phyloP scores from a whole-genome alignment of 2,329 filamentous ascomycete genomes.

The Claviceps citrina region DNA sequence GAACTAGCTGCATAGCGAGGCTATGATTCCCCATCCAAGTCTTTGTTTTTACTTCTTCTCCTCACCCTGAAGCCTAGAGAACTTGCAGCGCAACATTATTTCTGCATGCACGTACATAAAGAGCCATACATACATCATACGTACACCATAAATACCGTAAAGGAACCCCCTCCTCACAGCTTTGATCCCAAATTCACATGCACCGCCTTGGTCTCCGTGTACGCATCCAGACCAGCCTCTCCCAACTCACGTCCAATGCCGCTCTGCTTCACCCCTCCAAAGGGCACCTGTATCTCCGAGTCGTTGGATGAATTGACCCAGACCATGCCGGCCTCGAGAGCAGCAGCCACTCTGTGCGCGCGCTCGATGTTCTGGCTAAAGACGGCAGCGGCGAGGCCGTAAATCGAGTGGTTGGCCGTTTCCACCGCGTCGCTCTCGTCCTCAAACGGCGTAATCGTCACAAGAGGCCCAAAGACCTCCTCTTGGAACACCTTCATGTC shows the following conservation, averaged over 20 bases:
- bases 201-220: constrained; percentile 27
- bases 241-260: constrained; percentile 31
- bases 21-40: too few relatives aligned
- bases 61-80: too few relatives aligned
- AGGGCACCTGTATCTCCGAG: constrained; percentile 27
- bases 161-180: constrained; percentile 11
- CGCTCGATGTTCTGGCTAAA: constrained; percentile 43
- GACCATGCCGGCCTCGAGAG: constrained; percentile 45
- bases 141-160: too few relatives aligned
- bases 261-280: constrained; percentile 33
- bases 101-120: too few relatives aligned
- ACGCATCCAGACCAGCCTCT: constrained; percentile 29
- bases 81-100: too few relatives aligned
- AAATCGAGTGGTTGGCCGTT: constrained; percentile 37
- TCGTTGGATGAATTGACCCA: constrained; percentile 36
- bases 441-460: constrained; percentile 26
- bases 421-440: constrained; percentile 26
- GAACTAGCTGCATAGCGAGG: too few relatives aligned
- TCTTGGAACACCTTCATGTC: constrained; percentile 30
- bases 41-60: too few relatives aligned
- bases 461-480: constrained; percentile 32
- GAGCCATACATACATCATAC: too few relatives aligned
- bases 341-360: constrained; percentile 33
- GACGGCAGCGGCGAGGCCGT: constrained; percentile 45
- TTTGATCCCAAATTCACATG: constrained; percentile 17